Evolutionary conservation across 1,139 yeast genomes (phyloP).

Genomic region (Saccharomyces pastorianus): DNA sequence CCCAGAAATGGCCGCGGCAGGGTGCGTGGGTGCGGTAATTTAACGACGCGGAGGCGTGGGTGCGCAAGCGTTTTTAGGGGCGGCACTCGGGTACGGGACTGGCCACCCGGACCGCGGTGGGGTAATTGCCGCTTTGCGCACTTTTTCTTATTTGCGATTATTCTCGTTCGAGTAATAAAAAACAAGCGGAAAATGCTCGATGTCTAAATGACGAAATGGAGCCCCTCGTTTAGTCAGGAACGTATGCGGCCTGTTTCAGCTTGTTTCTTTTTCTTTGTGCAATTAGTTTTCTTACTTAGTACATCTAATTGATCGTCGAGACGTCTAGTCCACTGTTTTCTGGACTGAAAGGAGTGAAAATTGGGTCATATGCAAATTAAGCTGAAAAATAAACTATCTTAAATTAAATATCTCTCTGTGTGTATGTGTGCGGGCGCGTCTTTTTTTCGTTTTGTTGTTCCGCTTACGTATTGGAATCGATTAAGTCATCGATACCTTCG

Average conservation of each 20-base stretch:
- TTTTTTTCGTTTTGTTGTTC: neutral
- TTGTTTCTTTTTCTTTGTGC: neutral
- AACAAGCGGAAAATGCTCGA: neutral
- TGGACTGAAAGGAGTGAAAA: no score
- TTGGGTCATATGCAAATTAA: neutral
- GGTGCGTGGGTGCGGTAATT: neutral
- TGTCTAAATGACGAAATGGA: neutral
- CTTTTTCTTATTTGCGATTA: neutral
- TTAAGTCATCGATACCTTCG: slow-evolving; percentile 3
- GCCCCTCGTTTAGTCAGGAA: neutral
- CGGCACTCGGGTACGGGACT: neutral
- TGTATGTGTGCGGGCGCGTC: neutral
- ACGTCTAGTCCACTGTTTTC: no score
- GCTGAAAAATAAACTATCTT: neutral
- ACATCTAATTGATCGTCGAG: neutral
- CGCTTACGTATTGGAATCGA: neutral
- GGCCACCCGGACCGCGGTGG: neutral
- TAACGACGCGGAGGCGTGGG: neutral
- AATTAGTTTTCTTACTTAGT: neutral
- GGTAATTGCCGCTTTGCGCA: neutral
- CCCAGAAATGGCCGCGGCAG: neutral
- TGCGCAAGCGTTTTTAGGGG: neutral
- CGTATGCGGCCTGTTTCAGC: neutral
- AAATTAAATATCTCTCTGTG: neutral
- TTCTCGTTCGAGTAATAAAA: neutral